Evolutionary conservation across 345 rosid species (phyloP), one percentile per base, ranked within the genome.

Genomic region (Brassica napus): DNA sequence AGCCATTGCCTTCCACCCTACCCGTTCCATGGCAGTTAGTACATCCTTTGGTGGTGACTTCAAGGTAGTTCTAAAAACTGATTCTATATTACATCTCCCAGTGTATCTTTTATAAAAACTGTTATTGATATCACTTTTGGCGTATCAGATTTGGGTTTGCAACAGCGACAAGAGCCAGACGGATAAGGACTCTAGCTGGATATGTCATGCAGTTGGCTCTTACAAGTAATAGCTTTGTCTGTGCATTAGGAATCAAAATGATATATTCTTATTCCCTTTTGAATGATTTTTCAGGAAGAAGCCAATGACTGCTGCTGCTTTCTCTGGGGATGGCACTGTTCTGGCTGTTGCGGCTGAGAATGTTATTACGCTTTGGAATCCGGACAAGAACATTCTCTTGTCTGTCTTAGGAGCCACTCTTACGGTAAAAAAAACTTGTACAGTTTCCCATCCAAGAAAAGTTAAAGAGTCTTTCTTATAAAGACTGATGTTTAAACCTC

Each of bases 271-370:
- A 31, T 24, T 54, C 31, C 5, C 7, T 16, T 65, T 21, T 49
- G 10, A 49, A 72, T 66, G 4, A 57, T 67, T 26, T 61, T 73
- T 73, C 88, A 95, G 99, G 74, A 95, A 86, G 80, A 91, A 81
- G 82, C 92, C 93, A 18, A 86, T 93, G 97, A 91, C 96, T 31
- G 97, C 99, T 75, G 99, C 97, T 71, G 81, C 94, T 44, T 95
- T 95, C 86, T 95, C 99, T 75, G 83, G 86, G 1, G 99, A 95
- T 84, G 99, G 99, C 84, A 86, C 97, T 75, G 94, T 95, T 77
- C 93, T 95, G 5, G 99, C 98, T 64, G 93, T 93, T 87, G 97
- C 97, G 0, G 98, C 97, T 62, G 97, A 93, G 85, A 89, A 91
- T 77, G 84, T 87, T 55, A 89, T 95, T 72, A 95, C 98, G 6